Conservation (phyloP, 495 filamentous ascomycete species). For the Tetracladium setigerum region DNA sequence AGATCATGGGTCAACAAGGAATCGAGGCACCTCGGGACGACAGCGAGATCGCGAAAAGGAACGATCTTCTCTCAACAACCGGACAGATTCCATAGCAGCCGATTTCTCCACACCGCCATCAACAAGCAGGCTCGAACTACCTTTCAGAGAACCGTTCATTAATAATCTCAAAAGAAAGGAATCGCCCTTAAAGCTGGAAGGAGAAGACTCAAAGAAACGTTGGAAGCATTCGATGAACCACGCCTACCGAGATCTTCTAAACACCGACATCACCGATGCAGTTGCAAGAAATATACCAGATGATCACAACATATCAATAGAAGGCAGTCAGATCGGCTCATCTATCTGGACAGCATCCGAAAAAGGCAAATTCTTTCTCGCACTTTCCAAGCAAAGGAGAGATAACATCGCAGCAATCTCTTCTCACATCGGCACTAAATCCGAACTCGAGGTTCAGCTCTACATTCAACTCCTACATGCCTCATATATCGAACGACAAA, state of each 20-base stretch:
- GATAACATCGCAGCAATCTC: conserved; percentile 55
- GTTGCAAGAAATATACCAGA: conserved; percentile 22
- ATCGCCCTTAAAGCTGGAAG: background rate
- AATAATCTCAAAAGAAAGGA: background rate
- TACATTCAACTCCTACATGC: conserved; percentile 56
- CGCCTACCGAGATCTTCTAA: conserved; percentile 53
- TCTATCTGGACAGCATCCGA: conserved; percentile 63
- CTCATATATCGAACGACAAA: conserved; percentile 26
- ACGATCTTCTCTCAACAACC: too few species aligned
- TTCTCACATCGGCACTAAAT: conserved; percentile 59
- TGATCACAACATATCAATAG: conserved; percentile 12
- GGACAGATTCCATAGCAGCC: too few species aligned
- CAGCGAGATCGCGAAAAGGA: too few species aligned
- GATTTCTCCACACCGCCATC: too few species aligned
- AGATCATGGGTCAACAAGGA: background rate
- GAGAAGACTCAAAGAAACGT: conserved; percentile 14
- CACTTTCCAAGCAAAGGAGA: conserved; percentile 53
- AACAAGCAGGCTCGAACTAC: too few species aligned
- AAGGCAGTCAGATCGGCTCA: conserved; percentile 52
- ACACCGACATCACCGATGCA: conserved; percentile 41
- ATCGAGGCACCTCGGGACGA: background rate
- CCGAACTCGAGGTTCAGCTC: conserved; percentile 60
- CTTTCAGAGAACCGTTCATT: too few species aligned
- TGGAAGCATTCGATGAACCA: conserved; percentile 33
- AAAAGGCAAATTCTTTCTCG: conserved; percentile 60